These are phyloP conservation scores for Boletus pseudopeckii DNA, from an alignment of 768 basidiomycete species.

Conservation along the genomic window DNA sequence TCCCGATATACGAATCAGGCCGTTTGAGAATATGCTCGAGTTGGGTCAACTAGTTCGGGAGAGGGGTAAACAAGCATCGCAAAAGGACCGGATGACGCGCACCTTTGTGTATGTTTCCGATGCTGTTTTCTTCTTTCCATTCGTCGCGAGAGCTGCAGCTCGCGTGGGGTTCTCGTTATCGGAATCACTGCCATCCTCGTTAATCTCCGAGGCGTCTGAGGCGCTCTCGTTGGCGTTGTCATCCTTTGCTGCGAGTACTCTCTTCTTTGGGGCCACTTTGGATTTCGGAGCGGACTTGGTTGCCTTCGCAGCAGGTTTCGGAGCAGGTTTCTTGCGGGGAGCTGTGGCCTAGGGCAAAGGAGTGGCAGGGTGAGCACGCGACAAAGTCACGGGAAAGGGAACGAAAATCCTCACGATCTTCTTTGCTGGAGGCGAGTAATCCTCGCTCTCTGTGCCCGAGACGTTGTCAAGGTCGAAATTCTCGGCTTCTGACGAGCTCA, in stretches of 20 bases:
- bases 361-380: slow-evolving; percentile 17
- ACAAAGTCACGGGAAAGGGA: neutral
- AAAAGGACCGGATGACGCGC: slow-evolving; percentile 12
- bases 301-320: slow-evolving; percentile 41
- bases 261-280: slow-evolving; percentile 60
- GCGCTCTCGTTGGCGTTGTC: slow-evolving; percentile 54
- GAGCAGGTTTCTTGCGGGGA: slow-evolving; percentile 38
- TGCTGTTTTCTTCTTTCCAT: slow-evolving; percentile 77
- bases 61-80: neutral
- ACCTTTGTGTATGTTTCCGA: slow-evolving; percentile 93
- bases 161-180: slow-evolving; percentile 38
- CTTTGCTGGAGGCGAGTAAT: slow-evolving; percentile 59
- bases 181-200: slow-evolving; percentile 35
- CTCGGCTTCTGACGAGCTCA: slow-evolving; percentile 77
- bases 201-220: slow-evolving; percentile 42
- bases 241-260: slow-evolving; percentile 61
- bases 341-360: slow-evolving; percentile 27
- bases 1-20: slow-evolving; percentile 95
- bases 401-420: slow-evolving; percentile 35
- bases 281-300: slow-evolving; percentile 46
- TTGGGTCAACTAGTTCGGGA: slow-evolving; percentile 70
- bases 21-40: slow-evolving; percentile 91
- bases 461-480: slow-evolving; percentile 58
- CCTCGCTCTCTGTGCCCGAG: slow-evolving; percentile 64
- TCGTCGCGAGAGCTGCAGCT: slow-evolving; percentile 25